Base-by-base conservation (phyloP, 2,329 filamentous ascomycete species). In the Curvularia lunata region DNA sequence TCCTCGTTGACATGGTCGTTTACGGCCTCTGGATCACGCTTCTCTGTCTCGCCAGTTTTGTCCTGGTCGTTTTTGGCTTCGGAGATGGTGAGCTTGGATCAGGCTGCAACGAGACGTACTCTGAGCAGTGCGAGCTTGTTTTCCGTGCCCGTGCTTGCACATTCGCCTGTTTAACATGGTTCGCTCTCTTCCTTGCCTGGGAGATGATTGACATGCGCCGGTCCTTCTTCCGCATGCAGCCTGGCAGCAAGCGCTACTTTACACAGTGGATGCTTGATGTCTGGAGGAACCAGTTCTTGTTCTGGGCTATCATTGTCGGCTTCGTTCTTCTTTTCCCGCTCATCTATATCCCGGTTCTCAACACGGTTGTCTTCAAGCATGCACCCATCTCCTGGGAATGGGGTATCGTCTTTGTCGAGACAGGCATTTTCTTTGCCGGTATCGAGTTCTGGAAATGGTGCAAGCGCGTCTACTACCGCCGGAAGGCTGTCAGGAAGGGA, bases 161-260 rank as follows among this genome's bases (percentile, higher is more conserved):
- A 4, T 92, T 92, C 69, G 88, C 87, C 30, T 89, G 85, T 64
- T 81, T 92, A 51, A 92, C 89, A 0, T 92, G 89, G 89, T 89
- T 89, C 65, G 88, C 88, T 0, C 83, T 92, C 18, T 90, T 92
- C 79, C 81, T 91, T 5, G 90, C 90, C 0, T 92, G 90, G 90
- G 89, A 92, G 74, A 89, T 91, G 84, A 82, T 91, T 58, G 83
- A 90, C 68, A 84, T 89, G 77, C 86, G 89, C 21, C 85, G 88
- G 42, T 88, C 85, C 7, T 90, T 92, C 80, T 92, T 92, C 83
- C 83, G 84, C 67, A 90, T 91, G 86, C 85, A 90, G 68, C 86
- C 88, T 0, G 80, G 80, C 16, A 84, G 82, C 23, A 86, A 84
- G 67, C 79, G 57, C 32, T 63, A 63, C 41, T 65, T 65, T 25